Evolutionary conservation across 129 eudicot genomes (phyloP), one percentile per base, ranked within the genome.

Genomic region (Lactuca sativa): DNA sequence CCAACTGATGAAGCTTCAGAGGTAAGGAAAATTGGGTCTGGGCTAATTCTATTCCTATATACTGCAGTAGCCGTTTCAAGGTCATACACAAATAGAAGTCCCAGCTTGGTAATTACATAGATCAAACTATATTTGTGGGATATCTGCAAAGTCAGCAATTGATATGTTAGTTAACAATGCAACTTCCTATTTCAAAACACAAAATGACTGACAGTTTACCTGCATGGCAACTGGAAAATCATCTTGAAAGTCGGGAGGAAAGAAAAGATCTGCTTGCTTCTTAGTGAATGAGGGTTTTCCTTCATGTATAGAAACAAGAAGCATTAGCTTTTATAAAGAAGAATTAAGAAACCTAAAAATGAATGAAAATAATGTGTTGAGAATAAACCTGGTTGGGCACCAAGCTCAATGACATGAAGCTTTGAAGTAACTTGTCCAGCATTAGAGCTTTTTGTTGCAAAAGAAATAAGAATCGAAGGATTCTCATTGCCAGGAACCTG

Each of bases 211-310:
- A 73, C 63, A 3, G 40, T 14, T 9, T 68, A 92, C 98, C 98
- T 92, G 98, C 98, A 92, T 92, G 55, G 98, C 82, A 64, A 92
- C 98, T 47, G 98, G 98, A 71, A 92, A 92, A 61, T 92, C 98
- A 67, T 92, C 98, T 48, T 85, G 85, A 85, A 92, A 92, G 70
- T 92, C 98, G 14, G 96, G 98, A 79, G 98, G 98, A 67, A 92
- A 92, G 78, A 92, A 92, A 48, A 92, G 90, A 74, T 92, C 98
- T 52, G 98, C 96, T 73, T 92, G 98, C 70, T 92, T 92, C 81
- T 92, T 92, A 34, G 95, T 76, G 63, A 92, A 92, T 12, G 95
- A 77, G 36, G 96, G 84, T 72, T 89, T 92, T 47, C 98, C 98
- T 92, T 53, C 77, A 80, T 59, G 77, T 34, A 48, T 17, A 48